These are phyloP conservation scores for Ceratopteris richardii DNA, from an alignment of 75 land plant genomes.

Conservation along the genomic window DNA sequence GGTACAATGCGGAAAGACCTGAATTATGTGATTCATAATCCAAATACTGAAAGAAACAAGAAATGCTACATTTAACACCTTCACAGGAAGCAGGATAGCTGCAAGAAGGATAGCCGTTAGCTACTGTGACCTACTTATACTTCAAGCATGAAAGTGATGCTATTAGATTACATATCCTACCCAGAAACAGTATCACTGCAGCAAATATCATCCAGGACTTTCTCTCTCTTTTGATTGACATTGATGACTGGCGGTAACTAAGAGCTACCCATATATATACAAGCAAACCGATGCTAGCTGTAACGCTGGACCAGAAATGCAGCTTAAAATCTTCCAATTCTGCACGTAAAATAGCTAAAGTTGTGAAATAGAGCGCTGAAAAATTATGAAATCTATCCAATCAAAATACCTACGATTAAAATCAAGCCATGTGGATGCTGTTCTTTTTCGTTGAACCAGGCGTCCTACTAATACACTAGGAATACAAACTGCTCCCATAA, in stretches of 20 bases:
- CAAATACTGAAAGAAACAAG: conserved; percentile 37
- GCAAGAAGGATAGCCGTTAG: conserved; percentile 10
- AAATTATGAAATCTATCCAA: conserved; percentile 4
- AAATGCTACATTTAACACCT: conserved; percentile 28
- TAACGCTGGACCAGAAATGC: conserved; percentile 47
- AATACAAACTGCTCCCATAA: conserved; percentile 63
- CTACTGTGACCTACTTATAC: too few relatives aligned
- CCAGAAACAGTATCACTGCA: conserved; percentile 16
- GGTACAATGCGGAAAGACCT: conserved; percentile 56
- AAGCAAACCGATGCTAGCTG: conserved; percentile 37
- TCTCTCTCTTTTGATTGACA: not conserved
- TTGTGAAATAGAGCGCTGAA: not conserved
- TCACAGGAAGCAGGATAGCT: conserved; percentile 18
- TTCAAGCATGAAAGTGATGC: too few relatives aligned
- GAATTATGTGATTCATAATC: conserved; percentile 43
- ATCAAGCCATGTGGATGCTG: not conserved
- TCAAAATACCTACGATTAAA: too few relatives aligned
- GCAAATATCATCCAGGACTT: not conserved
- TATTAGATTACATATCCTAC: too few relatives aligned
- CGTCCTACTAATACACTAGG: conserved; percentile 56
- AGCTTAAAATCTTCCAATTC: conserved; percentile 38
- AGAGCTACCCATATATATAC: conserved; percentile 17
- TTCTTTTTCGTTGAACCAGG: conserved; percentile 39
- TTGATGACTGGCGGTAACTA: conserved; percentile 2
- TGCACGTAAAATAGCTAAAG: conserved; percentile 12